phyloP scores from a whole-genome alignment of 768 basidiomycete species.

The Leccinum aurantiacum region DNA sequence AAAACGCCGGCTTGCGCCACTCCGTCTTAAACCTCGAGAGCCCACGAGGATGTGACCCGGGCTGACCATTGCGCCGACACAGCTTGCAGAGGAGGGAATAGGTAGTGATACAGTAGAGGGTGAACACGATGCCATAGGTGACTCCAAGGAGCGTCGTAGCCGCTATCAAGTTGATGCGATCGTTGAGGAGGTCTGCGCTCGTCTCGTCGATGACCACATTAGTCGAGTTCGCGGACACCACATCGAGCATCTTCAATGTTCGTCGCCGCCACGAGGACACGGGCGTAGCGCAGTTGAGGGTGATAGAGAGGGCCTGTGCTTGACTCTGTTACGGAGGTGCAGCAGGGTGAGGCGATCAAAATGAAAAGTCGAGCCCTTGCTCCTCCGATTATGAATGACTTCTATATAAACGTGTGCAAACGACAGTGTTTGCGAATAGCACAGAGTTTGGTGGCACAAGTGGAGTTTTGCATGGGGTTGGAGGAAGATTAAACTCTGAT shows the following conservation, averaged over 20 bases:
- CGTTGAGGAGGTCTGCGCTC: constrained; percentile 13
- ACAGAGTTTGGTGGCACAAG: neutral
- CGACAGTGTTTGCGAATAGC: neutral
- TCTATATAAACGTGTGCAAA: constrained; percentile 29
- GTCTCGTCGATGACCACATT: constrained; percentile 5
- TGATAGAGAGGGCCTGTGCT: constrained; percentile 5
- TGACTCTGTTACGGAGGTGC: constrained; percentile 8
- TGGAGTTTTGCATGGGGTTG: constrained; percentile 9
- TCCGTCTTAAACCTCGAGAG: constrained; percentile 1
- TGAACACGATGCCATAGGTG: constrained; percentile 22
- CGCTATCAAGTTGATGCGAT: constrained; percentile 26
- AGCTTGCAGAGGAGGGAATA: constrained; percentile 21
- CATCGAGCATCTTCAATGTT: constrained; percentile 7
- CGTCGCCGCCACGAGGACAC: constrained; percentile 6
- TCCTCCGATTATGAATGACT: constrained; percentile 17
- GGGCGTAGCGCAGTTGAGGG: constrained; percentile 1
- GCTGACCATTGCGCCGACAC: constrained; percentile 5
- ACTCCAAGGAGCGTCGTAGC: constrained; percentile 26
- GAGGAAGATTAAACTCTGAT: constrained; percentile 22
- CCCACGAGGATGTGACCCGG: constrained; percentile 8
- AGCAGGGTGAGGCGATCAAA: constrained; percentile 9
- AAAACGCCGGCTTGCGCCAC: constrained; percentile 25
- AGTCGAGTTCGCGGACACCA: constrained; percentile 11
- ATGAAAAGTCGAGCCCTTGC: constrained; percentile 9
- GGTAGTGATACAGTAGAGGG: constrained; percentile 21